Conservation (phyloP, 148 eudicot species). For the Linanthus parryae region DNA sequence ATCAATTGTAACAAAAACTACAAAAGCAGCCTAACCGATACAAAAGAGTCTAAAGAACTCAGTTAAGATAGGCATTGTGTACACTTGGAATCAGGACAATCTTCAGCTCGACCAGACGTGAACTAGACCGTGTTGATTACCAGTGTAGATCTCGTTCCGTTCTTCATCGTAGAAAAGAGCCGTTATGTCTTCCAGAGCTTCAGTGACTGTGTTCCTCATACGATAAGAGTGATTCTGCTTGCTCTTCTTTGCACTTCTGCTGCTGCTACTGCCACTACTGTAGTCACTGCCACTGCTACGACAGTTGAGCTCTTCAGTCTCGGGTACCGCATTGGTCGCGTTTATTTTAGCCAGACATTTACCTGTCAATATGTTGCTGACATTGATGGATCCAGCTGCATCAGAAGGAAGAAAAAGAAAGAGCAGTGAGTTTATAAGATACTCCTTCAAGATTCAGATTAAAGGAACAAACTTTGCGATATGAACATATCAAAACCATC, state of each 20-base stretch:
- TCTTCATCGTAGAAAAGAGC: constrained; percentile 87
- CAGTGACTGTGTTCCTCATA: constrained; percentile 54
- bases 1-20: not conserved
- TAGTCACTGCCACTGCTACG: constrained; percentile 23
- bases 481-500: no score
- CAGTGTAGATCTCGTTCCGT: constrained; percentile 80
- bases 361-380: constrained; percentile 79
- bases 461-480: no score
- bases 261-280: constrained; percentile 21
- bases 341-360: constrained; percentile 83
- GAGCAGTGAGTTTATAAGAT: no score
- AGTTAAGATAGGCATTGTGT: not conserved
- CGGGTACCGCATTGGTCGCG: constrained; percentile 34
- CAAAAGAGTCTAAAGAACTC: not conserved
- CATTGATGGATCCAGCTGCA: constrained; percentile 78
- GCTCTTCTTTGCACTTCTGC: constrained; percentile 37
- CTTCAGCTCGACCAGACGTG: constrained; percentile 86
- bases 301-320: constrained; percentile 36
- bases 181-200: constrained; percentile 77
- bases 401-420: not conserved
- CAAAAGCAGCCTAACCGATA: not conserved
- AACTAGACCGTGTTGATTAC: constrained; percentile 64
- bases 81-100: not conserved
- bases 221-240: constrained; percentile 18
- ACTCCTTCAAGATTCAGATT: constrained; percentile 40